These are phyloP conservation scores for Pseudocercospora fijiensis DNA, from an alignment of 2,329 filamentous ascomycete genomes.

Conservation along the genomic window DNA sequence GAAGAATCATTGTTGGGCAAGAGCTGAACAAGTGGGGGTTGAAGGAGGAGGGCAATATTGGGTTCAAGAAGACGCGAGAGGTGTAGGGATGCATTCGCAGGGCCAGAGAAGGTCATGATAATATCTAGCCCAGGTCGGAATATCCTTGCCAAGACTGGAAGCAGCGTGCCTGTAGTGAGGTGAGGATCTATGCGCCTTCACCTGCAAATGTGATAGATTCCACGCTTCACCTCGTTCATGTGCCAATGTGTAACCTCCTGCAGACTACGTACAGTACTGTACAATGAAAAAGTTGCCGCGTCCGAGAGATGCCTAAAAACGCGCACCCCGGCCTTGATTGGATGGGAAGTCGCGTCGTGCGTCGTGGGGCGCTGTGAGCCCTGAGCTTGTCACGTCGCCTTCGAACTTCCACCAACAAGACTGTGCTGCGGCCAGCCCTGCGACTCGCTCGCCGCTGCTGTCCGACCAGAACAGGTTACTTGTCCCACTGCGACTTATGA, in stretches of 20 bases:
- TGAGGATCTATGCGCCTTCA: no score
- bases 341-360: not conserved
- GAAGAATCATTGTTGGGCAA: slow-evolving; percentile 42
- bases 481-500: not conserved
- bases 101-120: not conserved
- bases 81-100: slow-evolving; percentile 9
- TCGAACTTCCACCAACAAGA: not conserved
- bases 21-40: slow-evolving; percentile 42
- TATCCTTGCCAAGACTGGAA: no score
- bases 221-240: no score
- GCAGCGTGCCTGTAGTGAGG: no score
- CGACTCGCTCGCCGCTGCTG: not conserved
- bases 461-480: not conserved
- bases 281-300: no score
- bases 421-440: not conserved
- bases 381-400: not conserved
- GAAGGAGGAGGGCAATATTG: slow-evolving; percentile 40
- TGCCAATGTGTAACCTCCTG: no score
- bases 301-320: not conserved
- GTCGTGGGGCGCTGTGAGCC: not conserved
- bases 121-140: no score
- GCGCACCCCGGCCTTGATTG: not conserved
- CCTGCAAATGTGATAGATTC: no score
- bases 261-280: no score
- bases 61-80: slow-evolving; percentile 39